phyloP scores from a whole-genome alignment of 2,329 filamentous ascomycete species.

The Chalaropsis thielavioides region DNA sequence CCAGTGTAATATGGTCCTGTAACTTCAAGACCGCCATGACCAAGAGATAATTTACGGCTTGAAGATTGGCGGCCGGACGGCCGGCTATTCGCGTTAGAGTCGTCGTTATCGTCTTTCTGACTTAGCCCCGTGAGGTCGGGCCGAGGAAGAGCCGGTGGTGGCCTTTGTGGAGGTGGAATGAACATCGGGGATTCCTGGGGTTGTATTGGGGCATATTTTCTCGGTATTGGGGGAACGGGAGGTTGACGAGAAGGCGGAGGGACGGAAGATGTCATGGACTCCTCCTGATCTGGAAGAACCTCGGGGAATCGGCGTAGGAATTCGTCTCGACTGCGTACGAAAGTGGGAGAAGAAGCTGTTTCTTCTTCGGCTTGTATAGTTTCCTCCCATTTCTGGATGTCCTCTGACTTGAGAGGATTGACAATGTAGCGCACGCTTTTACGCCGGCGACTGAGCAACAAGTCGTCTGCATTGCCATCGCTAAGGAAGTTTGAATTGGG shows the following conservation, averaged over 20 bases:
- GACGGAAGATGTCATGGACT: conserved; percentile 41
- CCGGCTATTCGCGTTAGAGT: conserved; percentile 24
- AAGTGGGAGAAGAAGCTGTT: conserved; percentile 35
- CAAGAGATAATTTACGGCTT: conserved; percentile 21
- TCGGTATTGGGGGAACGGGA: neutral
- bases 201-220: neutral
- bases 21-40: conserved; percentile 23
- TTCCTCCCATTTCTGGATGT: conserved; percentile 68
- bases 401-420: conserved; percentile 63
- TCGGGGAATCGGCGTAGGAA: conserved; percentile 73
- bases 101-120: conserved; percentile 11
- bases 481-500: conserved; percentile 8
- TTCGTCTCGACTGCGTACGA: conserved; percentile 62
- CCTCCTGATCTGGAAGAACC: conserved; percentile 39
- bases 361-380: conserved; percentile 52
- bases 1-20: conserved; percentile 40
- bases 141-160: conserved; percentile 62
- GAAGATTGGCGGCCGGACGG: conserved; percentile 15
- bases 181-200: conserved; percentile 14
- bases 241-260: conserved; percentile 10
- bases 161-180: conserved; percentile 18
- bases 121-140: conserved; percentile 28
- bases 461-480: neutral
- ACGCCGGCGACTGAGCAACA: conserved; percentile 19
- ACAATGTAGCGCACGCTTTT: conserved; percentile 34